Percentiles rank a stretch among this genome's conserved stretches.
Evolutionary conservation across 495 filamentous ascomycete species (phyloP).

Genomic region (Penicillium cosmopolitanum): DNA sequence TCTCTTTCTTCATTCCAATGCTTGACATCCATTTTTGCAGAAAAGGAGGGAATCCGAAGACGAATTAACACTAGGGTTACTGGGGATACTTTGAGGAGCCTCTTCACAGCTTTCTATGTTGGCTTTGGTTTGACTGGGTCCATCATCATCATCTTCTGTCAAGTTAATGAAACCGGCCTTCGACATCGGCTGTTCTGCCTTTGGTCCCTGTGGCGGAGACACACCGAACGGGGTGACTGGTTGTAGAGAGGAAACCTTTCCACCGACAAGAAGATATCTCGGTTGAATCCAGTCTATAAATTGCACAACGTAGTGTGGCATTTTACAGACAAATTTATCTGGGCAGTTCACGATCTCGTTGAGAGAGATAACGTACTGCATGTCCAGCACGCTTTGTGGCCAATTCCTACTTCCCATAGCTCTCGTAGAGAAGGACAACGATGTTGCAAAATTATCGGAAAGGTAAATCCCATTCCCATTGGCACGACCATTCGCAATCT

Average conservation of each 20-base stretch:
- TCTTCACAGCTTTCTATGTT: too few species aligned
- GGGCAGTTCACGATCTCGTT: constrained; percentile 88
- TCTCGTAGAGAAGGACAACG: constrained; percentile 56
- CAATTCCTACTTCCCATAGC: constrained; percentile 43
- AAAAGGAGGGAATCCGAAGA: too few species aligned
- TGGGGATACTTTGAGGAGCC: too few species aligned
- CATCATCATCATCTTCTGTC: background rate
- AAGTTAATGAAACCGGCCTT: background rate
- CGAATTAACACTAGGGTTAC: too few species aligned
- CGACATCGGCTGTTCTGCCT: background rate
- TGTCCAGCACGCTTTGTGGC: constrained; percentile 65
- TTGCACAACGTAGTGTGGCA: constrained; percentile 71
- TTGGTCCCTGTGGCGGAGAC: background rate
- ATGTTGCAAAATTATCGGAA: constrained; percentile 58
- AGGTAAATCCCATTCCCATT: constrained; percentile 86
- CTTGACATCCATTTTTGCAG: too few species aligned
- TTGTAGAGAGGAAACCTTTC: background rate
- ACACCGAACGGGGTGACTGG: constrained; percentile 4
- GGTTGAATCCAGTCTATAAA: constrained; percentile 90
- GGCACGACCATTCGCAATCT: constrained; percentile 64
- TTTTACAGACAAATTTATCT: constrained; percentile 54
- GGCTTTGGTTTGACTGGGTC: too few species aligned
- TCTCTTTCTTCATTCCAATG: background rate
- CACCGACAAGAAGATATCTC: constrained; percentile 76
- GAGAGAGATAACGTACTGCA: constrained; percentile 67